Evolutionary conservation across 2,329 filamentous ascomycete genomes (phyloP).

Genomic region (Sclerotinia nivalis): DNA sequence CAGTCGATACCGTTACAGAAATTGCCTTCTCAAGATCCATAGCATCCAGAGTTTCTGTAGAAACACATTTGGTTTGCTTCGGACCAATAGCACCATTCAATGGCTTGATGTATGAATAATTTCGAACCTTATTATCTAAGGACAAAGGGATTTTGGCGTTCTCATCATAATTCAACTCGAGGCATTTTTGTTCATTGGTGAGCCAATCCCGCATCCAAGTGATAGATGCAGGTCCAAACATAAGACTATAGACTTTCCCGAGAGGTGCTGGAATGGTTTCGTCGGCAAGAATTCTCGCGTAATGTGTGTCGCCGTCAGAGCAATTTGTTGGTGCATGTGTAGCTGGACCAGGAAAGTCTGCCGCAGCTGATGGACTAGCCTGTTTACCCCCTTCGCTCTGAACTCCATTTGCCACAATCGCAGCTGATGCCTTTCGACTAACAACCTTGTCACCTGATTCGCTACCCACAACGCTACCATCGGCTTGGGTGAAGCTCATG

Average conservation of each 20-base stretch:
- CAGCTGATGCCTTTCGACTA: slow-evolving; percentile 71
- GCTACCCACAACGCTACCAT: slow-evolving; percentile 47
- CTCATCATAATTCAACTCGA: slow-evolving; percentile 84
- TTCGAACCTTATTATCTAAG: slow-evolving; percentile 71
- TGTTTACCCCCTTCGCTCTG: slow-evolving; percentile 54
- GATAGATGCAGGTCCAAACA: slow-evolving; percentile 80
- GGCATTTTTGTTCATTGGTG: slow-evolving; percentile 81
- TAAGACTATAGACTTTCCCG: slow-evolving; percentile 84
- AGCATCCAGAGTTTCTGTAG: slow-evolving; percentile 78
- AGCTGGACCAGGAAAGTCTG: slow-evolving; percentile 81
- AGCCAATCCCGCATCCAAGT: slow-evolving; percentile 87
- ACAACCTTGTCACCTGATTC: slow-evolving; percentile 62
- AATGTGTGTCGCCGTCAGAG: slow-evolving; percentile 74
- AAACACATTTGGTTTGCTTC: slow-evolving; percentile 91
- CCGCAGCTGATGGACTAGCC: slow-evolving; percentile 45
- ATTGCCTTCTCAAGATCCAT: slow-evolving; percentile 87
- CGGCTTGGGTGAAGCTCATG: slow-evolving; percentile 55
- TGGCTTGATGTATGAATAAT: slow-evolving; percentile 89
- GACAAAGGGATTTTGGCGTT: slow-evolving; percentile 58
- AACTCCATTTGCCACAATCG: slow-evolving; percentile 48
- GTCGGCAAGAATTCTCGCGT: slow-evolving; percentile 81
- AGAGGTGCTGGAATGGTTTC: slow-evolving; percentile 84
- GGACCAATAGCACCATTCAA: slow-evolving; percentile 82
- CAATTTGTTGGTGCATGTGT: slow-evolving; percentile 85
- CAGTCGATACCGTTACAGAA: slow-evolving; percentile 77